A percentile compares a stretch with the other conserved stretches of the same genome.
Conservation (phyloP, 352 stramenopile genomes). For the Pythium pyrilobum region DNA sequence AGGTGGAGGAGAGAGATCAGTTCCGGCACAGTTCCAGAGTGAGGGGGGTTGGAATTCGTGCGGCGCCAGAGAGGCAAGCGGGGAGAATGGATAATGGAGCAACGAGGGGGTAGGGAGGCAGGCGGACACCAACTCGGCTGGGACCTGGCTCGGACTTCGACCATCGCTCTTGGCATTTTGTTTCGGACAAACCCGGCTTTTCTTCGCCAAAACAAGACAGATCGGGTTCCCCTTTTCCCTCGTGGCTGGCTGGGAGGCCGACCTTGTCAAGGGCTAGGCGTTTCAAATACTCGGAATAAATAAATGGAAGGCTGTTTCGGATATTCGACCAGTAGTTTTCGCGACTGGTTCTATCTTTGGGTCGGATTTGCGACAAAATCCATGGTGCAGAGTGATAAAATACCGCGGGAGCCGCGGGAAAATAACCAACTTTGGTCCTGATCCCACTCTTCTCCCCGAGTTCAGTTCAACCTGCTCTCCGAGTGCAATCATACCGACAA, state of each 20-base stretch:
- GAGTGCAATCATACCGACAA: conserved; percentile 18
- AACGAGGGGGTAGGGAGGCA: not conserved
- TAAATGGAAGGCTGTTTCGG: conserved; percentile 17
- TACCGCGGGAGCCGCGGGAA: not conserved
- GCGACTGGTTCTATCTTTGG: not conserved
- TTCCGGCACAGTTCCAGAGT: not conserved
- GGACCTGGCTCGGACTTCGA: conserved; percentile 17
- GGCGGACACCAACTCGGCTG: conserved; percentile 7
- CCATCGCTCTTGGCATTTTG: conserved; percentile 4
- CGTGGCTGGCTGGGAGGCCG: conserved; percentile 1
- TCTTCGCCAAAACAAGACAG: conserved; percentile 15
- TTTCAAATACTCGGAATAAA: conserved; percentile 7
- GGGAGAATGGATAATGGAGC: conserved; percentile 9
- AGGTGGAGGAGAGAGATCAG: conserved; percentile 4
- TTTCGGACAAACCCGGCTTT: conserved; percentile 6
- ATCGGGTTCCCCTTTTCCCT: conserved; percentile 12
- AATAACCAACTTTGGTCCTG: conserved; percentile 9
- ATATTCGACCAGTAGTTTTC: conserved; percentile 14
- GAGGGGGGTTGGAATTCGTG: not conserved
- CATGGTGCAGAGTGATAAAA: conserved; percentile 1
- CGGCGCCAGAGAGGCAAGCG: not conserved
- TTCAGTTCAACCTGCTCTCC: conserved; percentile 20
- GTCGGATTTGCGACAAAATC: too few species aligned
- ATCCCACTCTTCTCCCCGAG: conserved; percentile 17
- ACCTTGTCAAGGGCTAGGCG: conserved; percentile 12